Percentiles rank a stretch among this genome's conserved stretches.
Conservation (phyloP, 2,329 filamentous ascomycete genomes). For the Ophiostoma populinum region DNA sequence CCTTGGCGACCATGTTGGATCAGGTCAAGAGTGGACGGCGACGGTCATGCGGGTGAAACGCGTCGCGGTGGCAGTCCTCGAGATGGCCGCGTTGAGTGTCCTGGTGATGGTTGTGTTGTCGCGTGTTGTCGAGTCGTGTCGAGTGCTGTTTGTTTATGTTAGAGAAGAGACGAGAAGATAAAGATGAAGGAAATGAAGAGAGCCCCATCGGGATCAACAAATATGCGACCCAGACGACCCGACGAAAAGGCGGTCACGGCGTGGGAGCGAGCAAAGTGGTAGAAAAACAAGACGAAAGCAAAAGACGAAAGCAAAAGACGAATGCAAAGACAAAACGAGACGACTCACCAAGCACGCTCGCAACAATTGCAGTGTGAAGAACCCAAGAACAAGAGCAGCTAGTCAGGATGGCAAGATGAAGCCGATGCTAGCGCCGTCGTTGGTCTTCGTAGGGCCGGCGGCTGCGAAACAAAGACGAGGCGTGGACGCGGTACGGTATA, state of each 20-base stretch:
- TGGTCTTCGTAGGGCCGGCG: too few relatives aligned
- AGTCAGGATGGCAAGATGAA: too few relatives aligned
- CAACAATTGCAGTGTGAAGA: too few relatives aligned
- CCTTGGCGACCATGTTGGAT: constrained; percentile 26
- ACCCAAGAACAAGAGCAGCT: too few relatives aligned
- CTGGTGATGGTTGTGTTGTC: not conserved
- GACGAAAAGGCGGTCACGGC: not conserved
- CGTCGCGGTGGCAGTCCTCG: not conserved
- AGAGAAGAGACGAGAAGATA: not conserved
- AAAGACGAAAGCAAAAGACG: not conserved
- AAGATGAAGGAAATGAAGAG: not conserved
- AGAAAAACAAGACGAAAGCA: not conserved
- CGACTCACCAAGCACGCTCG: too few relatives aligned
- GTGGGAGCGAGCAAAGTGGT: not conserved
- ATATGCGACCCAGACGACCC: not conserved
- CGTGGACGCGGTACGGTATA: too few relatives aligned
- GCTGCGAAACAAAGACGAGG: too few relatives aligned
- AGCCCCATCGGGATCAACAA: not conserved
- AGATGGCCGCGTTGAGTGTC: not conserved
- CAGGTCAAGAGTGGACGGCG: not conserved
- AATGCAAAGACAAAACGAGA: too few relatives aligned
- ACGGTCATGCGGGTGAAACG: not conserved
- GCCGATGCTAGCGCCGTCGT: too few relatives aligned
- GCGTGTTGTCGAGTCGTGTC: constrained; percentile 1
- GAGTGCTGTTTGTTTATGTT: not conserved